phyloP scores from a whole-genome alignment of 139 green algal species.

The Picochlorum costavermella region DNA sequence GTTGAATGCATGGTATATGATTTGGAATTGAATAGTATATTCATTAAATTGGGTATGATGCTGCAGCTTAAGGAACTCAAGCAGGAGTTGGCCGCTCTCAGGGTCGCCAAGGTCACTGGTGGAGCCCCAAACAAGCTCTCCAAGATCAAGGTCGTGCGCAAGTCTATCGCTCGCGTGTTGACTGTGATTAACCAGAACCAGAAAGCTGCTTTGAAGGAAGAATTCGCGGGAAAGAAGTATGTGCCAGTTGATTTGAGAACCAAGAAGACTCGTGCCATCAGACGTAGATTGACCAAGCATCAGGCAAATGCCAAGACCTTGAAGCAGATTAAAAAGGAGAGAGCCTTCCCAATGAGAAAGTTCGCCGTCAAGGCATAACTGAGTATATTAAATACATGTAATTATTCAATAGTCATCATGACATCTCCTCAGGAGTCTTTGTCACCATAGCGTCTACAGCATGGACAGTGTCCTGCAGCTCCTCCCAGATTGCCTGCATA shows the following conservation, averaged over 20 bases:
- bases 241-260: constrained; percentile 86
- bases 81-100: constrained; percentile 84
- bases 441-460: constrained; percentile 39
- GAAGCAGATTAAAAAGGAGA: constrained; percentile 72
- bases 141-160: constrained; percentile 98
- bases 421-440: constrained; percentile 22
- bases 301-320: constrained; percentile 68
- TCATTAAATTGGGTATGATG: constrained; percentile 8
- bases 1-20: neutral
- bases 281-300: constrained; percentile 72
- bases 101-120: constrained; percentile 98
- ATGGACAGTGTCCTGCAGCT: constrained; percentile 59
- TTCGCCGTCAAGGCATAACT: constrained; percentile 87
- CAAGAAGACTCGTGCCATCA: constrained; percentile 98
- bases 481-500: constrained; percentile 37
- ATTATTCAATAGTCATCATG: neutral
- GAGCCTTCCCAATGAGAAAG: constrained; percentile 85
- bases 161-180: constrained; percentile 90
- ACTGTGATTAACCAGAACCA: constrained; percentile 94
- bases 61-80: constrained; percentile 96
- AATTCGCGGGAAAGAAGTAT: constrained; percentile 77
- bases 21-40: neutral
- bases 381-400: constrained; percentile 9
- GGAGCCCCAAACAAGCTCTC: constrained; percentile 99
- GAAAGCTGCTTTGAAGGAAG: constrained; percentile 70